These are phyloP conservation scores for Capronia americana DNA, from an alignment of 2,329 filamentous ascomycete genomes.

Conservation along the genomic window DNA sequence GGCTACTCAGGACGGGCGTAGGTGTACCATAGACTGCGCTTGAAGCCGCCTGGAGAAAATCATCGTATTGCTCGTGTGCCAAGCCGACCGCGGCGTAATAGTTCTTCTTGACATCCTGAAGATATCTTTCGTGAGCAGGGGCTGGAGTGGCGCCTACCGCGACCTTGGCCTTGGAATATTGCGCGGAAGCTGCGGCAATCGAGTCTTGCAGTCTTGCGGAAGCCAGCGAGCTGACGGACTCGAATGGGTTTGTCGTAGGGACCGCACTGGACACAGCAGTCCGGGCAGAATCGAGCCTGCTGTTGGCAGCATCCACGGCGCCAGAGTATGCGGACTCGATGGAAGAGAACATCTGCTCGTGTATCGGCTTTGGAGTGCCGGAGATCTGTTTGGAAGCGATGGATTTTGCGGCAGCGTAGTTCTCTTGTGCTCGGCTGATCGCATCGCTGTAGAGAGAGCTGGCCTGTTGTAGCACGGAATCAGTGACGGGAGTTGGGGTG, in stretches of 20 bases:
- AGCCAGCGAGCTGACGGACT: slow-evolving; percentile 70
- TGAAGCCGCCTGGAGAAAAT: slow-evolving; percentile 75
- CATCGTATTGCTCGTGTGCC: slow-evolving; percentile 78
- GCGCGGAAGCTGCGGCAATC: slow-evolving; percentile 71
- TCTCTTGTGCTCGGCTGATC: slow-evolving; percentile 68
- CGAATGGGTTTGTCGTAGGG: slow-evolving; percentile 55
- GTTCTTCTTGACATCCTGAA: slow-evolving; percentile 67
- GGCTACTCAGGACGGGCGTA: slow-evolving; percentile 59
- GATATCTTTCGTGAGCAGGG: slow-evolving; percentile 58
- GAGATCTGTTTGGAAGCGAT: slow-evolving; percentile 70
- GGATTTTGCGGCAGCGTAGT: slow-evolving; percentile 72
- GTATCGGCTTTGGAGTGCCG: slow-evolving; percentile 71
- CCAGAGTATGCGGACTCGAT: slow-evolving; percentile 72
- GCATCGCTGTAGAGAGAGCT: slow-evolving; percentile 67
- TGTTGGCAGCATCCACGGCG: slow-evolving; percentile 67
- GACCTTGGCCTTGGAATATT: slow-evolving; percentile 72
- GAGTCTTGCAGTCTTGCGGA: slow-evolving; percentile 73
- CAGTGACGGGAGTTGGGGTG: slow-evolving; percentile 50
- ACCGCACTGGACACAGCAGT: slow-evolving; percentile 56
- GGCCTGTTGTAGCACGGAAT: slow-evolving; percentile 48
- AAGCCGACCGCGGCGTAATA: slow-evolving; percentile 81
- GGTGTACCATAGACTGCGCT: slow-evolving; percentile 71
- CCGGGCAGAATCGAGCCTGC: slow-evolving; percentile 63
- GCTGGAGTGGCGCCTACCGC: slow-evolving; percentile 70
- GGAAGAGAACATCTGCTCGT: slow-evolving; percentile 72